Percentiles rank a stretch among this genome's conserved stretches.
Evolutionary conservation across 805 yeast species (phyloP).

Genomic region (Candida patagonica): DNA sequence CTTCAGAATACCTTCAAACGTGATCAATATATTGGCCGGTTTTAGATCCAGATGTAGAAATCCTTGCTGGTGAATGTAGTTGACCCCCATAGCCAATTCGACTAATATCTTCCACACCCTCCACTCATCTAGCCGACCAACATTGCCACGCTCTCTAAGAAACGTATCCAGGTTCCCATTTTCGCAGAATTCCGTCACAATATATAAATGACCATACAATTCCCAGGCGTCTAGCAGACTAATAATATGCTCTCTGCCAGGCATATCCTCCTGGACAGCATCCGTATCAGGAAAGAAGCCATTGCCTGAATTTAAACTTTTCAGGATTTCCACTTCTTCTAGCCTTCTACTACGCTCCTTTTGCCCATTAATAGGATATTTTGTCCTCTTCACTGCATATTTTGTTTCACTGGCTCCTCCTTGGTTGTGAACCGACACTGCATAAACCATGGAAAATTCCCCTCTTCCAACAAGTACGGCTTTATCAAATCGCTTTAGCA

Average conservation of each 20-base stretch:
- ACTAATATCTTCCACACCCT: conserved; percentile 93
- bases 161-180: conserved; percentile 84
- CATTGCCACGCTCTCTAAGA: conserved; percentile 64
- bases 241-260: conserved; percentile 67
- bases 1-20: conserved; percentile 89
- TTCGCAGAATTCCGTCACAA: conserved; percentile 92
- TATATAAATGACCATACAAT: conserved; percentile 57
- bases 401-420: conserved; percentile 26
- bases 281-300: conserved; percentile 8
- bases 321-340: conserved; percentile 64
- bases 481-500: conserved; percentile 47
- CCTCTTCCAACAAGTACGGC: conserved; percentile 73
- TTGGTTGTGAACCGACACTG: conserved; percentile 34
- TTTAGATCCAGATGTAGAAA: conserved; percentile 84
- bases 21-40: conserved; percentile 89
- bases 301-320: conserved; percentile 18
- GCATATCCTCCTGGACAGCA: conserved; percentile 33
- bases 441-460: conserved; percentile 82
- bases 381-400: conserved; percentile 84
- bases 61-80: conserved; percentile 66
- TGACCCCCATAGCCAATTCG: conserved; percentile 71
- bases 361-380: conserved; percentile 50
- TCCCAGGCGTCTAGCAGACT: conserved; percentile 84
- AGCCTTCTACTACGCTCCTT: conserved; percentile 51
- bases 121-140: conserved; percentile 85